A percentile compares a stretch with the other conserved stretches of the same genome.
These are phyloP conservation scores for Papiliotrema fonsecae DNA, from an alignment of 1,284 basidiomycete genomes.

Conservation along the genomic window DNA sequence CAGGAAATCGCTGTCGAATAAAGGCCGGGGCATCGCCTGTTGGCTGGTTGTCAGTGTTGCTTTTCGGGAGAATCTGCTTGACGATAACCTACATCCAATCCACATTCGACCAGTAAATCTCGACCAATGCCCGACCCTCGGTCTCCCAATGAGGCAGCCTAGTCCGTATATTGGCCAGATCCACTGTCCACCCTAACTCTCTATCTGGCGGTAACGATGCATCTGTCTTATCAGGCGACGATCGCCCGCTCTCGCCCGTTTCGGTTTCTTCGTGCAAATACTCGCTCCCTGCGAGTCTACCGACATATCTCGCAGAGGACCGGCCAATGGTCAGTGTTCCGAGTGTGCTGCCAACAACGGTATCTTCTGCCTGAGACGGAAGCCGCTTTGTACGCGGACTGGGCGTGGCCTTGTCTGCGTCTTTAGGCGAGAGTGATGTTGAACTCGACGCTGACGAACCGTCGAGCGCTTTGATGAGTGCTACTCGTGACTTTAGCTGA, in stretches of 20 bases:
- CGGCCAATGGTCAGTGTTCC: slow-evolving; percentile 43
- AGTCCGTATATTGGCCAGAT: background rate
- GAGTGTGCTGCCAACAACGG: slow-evolving; percentile 26
- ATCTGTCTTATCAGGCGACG: background rate
- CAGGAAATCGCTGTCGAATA: slow-evolving; percentile 42
- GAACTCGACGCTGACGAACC: background rate
- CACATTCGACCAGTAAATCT: slow-evolving; percentile 46
- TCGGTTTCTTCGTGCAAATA: slow-evolving; percentile 21
- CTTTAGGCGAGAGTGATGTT: background rate
- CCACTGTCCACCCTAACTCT: too few species aligned
- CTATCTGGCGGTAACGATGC: too few species aligned
- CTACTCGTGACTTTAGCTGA: background rate
- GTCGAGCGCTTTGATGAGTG: background rate
- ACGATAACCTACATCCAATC: slow-evolving; percentile 48
- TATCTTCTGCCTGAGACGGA: background rate
- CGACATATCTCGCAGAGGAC: slow-evolving; percentile 39
- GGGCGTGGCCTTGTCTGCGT: too few species aligned
- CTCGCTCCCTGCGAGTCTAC: slow-evolving; percentile 40
- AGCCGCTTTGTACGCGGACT: too few species aligned
- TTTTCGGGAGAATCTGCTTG: too few species aligned
- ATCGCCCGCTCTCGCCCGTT: background rate
- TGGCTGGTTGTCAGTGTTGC: slow-evolving; percentile 24
- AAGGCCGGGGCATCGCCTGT: slow-evolving; percentile 31
- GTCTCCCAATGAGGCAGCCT: slow-evolving; percentile 39
- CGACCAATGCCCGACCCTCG: slow-evolving; percentile 30